Percentiles rank a stretch among this genome's conserved stretches.
These are phyloP conservation scores for Scheffersomyces spartinae DNA, from an alignment of 805 yeast species.

Conservation along the genomic window DNA sequence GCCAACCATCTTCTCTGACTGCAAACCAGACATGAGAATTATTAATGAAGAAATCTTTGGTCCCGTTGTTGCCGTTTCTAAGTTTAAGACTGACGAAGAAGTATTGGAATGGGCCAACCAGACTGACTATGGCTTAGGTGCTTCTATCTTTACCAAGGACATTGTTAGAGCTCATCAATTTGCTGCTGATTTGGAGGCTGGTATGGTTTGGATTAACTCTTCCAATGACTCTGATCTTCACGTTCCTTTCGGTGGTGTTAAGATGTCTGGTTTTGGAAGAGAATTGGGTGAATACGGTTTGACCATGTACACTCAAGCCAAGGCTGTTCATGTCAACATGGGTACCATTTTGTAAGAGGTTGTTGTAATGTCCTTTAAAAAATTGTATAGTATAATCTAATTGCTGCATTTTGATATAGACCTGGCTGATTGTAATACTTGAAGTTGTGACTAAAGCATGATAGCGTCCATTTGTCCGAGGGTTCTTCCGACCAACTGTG, in stretches of 20 bases:
- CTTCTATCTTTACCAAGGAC: constrained; percentile 66
- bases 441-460: too few relatives aligned
- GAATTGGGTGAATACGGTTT: constrained; percentile 72
- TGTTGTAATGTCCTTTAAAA: too few relatives aligned
- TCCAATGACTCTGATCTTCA: constrained; percentile 53
- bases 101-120: constrained; percentile 60
- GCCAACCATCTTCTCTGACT: constrained; percentile 71
- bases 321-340: constrained; percentile 68
- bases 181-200: constrained; percentile 51
- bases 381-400: too few relatives aligned
- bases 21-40: constrained; percentile 50
- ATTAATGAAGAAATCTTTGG: constrained; percentile 81
- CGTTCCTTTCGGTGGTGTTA: constrained; percentile 76
- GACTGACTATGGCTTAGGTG: constrained; percentile 71
- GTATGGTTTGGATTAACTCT: constrained; percentile 60
- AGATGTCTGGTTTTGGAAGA: constrained; percentile 70
- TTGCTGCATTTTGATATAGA: too few relatives aligned
- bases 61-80: constrained; percentile 65
- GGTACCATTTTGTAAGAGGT: constrained; percentile 29
- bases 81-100: constrained; percentile 57
- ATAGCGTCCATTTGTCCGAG: too few relatives aligned
- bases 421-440: too few relatives aligned
- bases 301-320: constrained; percentile 58
- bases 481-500: too few relatives aligned
- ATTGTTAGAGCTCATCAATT: constrained; percentile 53